Percentiles rank a stretch among this genome's conserved stretches.
These are phyloP conservation scores for Fusarium vanettenii DNA, from an alignment of 2,329 filamentous ascomycete genomes.

Conservation along the genomic window DNA sequence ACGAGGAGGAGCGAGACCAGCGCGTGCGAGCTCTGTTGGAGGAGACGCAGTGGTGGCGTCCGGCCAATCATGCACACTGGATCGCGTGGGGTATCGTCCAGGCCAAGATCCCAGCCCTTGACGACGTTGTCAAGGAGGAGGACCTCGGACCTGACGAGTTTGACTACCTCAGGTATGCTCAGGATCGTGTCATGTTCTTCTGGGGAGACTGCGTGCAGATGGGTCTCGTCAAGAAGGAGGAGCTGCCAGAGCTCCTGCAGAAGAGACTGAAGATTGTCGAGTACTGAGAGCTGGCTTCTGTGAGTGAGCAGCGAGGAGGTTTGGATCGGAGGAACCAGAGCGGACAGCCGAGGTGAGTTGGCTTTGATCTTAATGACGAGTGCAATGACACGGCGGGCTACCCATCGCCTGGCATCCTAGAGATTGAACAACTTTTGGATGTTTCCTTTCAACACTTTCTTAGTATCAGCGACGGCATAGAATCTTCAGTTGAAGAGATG, in stretches of 20 bases:
- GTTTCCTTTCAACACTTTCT: not conserved
- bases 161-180: constrained; percentile 91
- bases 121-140: constrained; percentile 54
- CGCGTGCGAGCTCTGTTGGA: constrained; percentile 78
- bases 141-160: constrained; percentile 72
- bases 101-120: constrained; percentile 83
- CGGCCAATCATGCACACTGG: constrained; percentile 91
- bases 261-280: constrained; percentile 76
- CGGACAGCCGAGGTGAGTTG: constrained; percentile 19
- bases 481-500: not conserved
- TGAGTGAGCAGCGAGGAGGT: not conserved
- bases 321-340: not conserved
- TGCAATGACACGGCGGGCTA: not conserved
- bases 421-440: not conserved
- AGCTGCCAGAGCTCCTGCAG: constrained; percentile 77
- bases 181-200: constrained; percentile 92
- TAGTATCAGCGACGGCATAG: not conserved
- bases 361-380: not conserved
- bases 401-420: not conserved
- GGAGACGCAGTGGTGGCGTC: constrained; percentile 86
- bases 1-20: constrained; percentile 73
- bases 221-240: constrained; percentile 79
- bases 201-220: constrained; percentile 88
- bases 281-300: constrained; percentile 56
- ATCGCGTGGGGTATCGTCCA: constrained; percentile 97